phyloP scores from a whole-genome alignment of 495 filamentous ascomycete genomes.

The Daldinia concentrica region DNA sequence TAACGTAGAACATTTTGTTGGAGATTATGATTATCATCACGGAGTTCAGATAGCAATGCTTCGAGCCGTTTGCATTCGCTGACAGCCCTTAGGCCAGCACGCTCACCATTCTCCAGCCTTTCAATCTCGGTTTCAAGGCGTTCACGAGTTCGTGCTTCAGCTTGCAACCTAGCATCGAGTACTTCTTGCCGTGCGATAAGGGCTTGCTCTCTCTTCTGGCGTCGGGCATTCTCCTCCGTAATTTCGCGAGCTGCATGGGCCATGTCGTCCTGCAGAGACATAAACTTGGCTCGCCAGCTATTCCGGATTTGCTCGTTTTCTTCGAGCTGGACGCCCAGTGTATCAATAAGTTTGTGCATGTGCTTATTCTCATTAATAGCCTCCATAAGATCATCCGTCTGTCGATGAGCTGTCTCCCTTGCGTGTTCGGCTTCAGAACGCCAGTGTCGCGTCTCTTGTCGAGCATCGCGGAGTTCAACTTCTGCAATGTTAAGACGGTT shows the following conservation, averaged over 20 bases:
- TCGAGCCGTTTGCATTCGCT: constrained; percentile 70
- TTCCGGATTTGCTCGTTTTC: constrained; percentile 83
- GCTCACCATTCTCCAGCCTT: constrained; percentile 77
- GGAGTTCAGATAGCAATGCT: constrained; percentile 68
- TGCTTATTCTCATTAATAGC: constrained; percentile 58
- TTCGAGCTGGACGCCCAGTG: constrained; percentile 77
- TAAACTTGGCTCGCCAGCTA: constrained; percentile 79
- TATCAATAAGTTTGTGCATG: constrained; percentile 71
- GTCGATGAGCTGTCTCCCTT: constrained; percentile 52
- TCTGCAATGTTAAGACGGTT: constrained; percentile 60
- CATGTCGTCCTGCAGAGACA: constrained; percentile 86
- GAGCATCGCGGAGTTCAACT: constrained; percentile 57
- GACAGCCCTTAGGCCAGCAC: constrained; percentile 69
- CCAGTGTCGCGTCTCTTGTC: constrained; percentile 60
- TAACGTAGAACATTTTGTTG: constrained; percentile 71
- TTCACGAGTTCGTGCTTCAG: constrained; percentile 79
- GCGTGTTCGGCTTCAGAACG: constrained; percentile 59
- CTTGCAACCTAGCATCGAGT: constrained; percentile 77
- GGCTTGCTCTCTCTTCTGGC: constrained; percentile 76
- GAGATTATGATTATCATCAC: constrained; percentile 73
- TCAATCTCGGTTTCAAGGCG: constrained; percentile 82
- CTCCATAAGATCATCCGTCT: constrained; percentile 53
- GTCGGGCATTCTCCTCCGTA: constrained; percentile 78
- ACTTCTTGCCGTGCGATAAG: constrained; percentile 79
- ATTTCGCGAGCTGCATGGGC: constrained; percentile 77